Percentiles rank a stretch among this genome's conserved stretches.
Evolutionary conservation across 257 asterid genomes (phyloP).

Genomic region (Solanum infundibuliforme): DNA sequence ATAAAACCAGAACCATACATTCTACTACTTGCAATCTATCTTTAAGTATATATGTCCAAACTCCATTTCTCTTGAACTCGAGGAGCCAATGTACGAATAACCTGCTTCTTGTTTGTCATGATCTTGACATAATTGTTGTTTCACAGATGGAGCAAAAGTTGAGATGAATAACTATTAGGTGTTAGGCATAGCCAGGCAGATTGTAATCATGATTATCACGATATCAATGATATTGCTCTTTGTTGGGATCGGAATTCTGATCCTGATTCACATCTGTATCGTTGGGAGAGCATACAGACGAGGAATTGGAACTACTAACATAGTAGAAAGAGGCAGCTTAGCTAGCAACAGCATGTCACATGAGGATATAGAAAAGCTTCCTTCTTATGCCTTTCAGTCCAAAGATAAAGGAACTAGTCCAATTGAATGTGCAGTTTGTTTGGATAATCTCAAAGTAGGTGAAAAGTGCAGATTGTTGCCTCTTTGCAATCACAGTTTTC

Average conservation of each 20-base stretch:
- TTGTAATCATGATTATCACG: constrained; percentile 35
- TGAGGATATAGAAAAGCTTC: constrained; percentile 70
- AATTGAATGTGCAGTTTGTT: constrained; percentile 48
- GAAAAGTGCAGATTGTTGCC: constrained; percentile 58
- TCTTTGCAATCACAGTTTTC: constrained; percentile 40
- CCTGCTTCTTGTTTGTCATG: background rate
- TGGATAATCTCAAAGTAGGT: constrained; percentile 42
- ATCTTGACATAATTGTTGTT: background rate
- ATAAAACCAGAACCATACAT: background rate
- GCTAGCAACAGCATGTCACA: constrained; percentile 64
- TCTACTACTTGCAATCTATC: background rate
- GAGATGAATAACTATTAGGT: constrained; percentile 12
- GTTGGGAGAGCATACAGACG: constrained; percentile 47
- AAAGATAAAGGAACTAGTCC: constrained; percentile 22
- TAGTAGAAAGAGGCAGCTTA: constrained; percentile 34
- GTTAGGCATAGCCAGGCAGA: constrained; percentile 18
- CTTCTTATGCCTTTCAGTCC: constrained; percentile 46
- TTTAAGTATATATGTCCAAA: background rate
- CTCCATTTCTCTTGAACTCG: background rate
- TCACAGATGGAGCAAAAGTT: background rate
- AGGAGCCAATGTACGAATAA: background rate
- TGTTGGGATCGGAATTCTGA: constrained; percentile 35
- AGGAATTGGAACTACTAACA: constrained; percentile 3
- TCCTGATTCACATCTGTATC: constrained; percentile 57
- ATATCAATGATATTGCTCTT: constrained; percentile 38